Conservation (phyloP, 2,329 filamentous ascomycete genomes). For the Ophiosphaerella herpotricha region DNA sequence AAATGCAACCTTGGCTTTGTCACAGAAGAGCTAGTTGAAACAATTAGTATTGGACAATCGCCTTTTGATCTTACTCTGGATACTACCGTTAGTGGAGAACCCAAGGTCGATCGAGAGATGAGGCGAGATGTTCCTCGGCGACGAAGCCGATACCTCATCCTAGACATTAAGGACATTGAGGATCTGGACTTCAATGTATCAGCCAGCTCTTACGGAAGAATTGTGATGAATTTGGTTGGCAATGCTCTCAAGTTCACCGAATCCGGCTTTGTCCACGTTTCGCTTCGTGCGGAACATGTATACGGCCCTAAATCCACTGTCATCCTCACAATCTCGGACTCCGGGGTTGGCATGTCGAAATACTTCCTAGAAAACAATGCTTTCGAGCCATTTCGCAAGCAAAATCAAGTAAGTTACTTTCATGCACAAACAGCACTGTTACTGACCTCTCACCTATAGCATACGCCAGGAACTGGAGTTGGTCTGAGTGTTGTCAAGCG, state of each 20-base stretch:
- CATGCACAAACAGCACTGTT: no score
- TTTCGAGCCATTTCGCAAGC: slow-evolving; percentile 37
- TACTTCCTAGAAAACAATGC: slow-evolving; percentile 28
- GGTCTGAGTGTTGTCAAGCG: slow-evolving; percentile 27
- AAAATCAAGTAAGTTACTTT: slow-evolving; percentile 15
- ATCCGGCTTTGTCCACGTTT: slow-evolving; percentile 27
- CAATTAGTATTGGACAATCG: slow-evolving; percentile 14
- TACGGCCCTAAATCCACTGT: slow-evolving; percentile 5
- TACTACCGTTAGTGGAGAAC: not conserved
- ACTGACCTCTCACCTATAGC: not conserved
- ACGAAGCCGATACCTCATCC: slow-evolving; percentile 21
- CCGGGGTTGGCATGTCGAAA: slow-evolving; percentile 31
- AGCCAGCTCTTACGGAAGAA: slow-evolving; percentile 28
- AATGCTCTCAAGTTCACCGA: slow-evolving; percentile 40
- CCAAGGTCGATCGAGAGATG: not conserved
- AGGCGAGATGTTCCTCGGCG: slow-evolving; percentile 4
- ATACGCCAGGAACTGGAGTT: slow-evolving; percentile 24
- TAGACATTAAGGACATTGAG: slow-evolving; percentile 20
- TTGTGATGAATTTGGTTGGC: slow-evolving; percentile 38
- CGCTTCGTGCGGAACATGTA: slow-evolving; percentile 12
- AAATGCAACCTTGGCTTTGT: slow-evolving; percentile 16
- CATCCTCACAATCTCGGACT: slow-evolving; percentile 38
- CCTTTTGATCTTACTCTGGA: slow-evolving; percentile 3
- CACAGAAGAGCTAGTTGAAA: slow-evolving; percentile 13
- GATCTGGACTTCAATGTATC: slow-evolving; percentile 49